A percentile compares a stretch with the other conserved stretches of the same genome.
Evolutionary conservation across 345 rosid genomes (phyloP).

Genomic region (Litchi chinensis): DNA sequence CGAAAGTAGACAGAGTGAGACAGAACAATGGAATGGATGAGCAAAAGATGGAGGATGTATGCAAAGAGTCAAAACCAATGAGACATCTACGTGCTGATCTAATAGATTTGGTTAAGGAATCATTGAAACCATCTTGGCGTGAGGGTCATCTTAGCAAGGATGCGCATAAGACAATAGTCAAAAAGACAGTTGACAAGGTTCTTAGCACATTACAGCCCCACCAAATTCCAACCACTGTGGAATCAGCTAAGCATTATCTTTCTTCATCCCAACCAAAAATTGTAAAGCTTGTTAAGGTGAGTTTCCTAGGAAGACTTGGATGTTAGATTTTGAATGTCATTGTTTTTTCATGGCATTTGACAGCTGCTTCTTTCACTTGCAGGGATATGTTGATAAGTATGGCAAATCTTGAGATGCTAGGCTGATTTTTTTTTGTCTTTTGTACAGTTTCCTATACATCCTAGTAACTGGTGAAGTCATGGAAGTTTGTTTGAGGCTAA

Average conservation of each 20-base stretch:
- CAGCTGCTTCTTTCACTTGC: conserved; percentile 39
- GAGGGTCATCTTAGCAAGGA: conserved; percentile 85
- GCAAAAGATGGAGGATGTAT: conserved; percentile 46
- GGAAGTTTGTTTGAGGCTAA: conserved; percentile 24
- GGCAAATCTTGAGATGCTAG: conserved; percentile 58
- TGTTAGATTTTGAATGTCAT: conserved; percentile 14
- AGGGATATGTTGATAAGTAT: conserved; percentile 75
- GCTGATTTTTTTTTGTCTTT: conserved; percentile 17
- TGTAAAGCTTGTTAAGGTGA: conserved; percentile 82
- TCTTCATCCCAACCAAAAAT: conserved; percentile 55
- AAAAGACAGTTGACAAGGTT: conserved; percentile 75
- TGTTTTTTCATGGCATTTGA: conserved; percentile 24
- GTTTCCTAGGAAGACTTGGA: conserved; percentile 25
- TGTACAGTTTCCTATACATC: conserved; percentile 35
- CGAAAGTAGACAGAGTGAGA: conserved; percentile 37
- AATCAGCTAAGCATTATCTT: conserved; percentile 62
- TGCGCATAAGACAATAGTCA: conserved; percentile 75
- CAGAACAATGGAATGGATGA: conserved; percentile 42
- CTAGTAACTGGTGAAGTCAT: conserved; percentile 2
- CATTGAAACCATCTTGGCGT: conserved; percentile 83
- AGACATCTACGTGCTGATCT: conserved; percentile 66
- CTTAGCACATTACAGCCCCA: conserved; percentile 55
- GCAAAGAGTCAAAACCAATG: conserved; percentile 51
- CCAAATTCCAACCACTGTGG: conserved; percentile 59
- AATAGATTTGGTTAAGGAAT: conserved; percentile 65